Evolutionary conservation across 1,284 basidiomycete genomes (phyloP), one percentile per base, ranked within the genome.

Genomic region (Puccinia hordei): DNA sequence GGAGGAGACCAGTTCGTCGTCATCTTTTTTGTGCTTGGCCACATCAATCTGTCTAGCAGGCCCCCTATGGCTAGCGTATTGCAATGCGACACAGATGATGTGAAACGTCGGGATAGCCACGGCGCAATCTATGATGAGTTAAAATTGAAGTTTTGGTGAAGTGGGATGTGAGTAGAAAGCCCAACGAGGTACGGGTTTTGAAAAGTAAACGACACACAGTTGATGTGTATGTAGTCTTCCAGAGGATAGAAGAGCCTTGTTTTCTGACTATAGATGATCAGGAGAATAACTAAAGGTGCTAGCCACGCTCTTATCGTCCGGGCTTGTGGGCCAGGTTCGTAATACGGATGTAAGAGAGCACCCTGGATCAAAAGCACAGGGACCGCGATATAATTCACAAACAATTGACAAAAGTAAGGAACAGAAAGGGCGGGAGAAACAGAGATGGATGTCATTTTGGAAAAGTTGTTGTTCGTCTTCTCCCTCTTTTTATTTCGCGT

Each of bases 321-420:
- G 49, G 30, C 49, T 46, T 30, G 44, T 53, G 61, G 46, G 66
- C 71, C 38, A 41, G 63, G 38, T 41, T 68, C 76, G 55, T 55
- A 78, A 41, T 78, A 69, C n/a, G 76, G 76, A 71, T 78, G 76
- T 13, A 78, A 35, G 44, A 78, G 49, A 53, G 76, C 63, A 41
- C 59, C 76, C 55, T 78, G 76, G n/a, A 71, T 24, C 33, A 78
- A 57, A 13, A 68, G 63, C 1, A 76, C 63, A 44, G 74, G 74
- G 8, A 76, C 17, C 4, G 33, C 22, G 30, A 51, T 22, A 55
- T 65, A 65, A 41, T 76, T 76, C 27, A 61, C 35, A 17, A 68
- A 9, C 41, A 71, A 24, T 27, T 66, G 63, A 2, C 63, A 46
- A n/a, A 66, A 15, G 41, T 66, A 66, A 66, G 35, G 10, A 17